Conservation (phyloP, 2,329 filamentous ascomycete species). For the Trichoderma lentiforme region DNA sequence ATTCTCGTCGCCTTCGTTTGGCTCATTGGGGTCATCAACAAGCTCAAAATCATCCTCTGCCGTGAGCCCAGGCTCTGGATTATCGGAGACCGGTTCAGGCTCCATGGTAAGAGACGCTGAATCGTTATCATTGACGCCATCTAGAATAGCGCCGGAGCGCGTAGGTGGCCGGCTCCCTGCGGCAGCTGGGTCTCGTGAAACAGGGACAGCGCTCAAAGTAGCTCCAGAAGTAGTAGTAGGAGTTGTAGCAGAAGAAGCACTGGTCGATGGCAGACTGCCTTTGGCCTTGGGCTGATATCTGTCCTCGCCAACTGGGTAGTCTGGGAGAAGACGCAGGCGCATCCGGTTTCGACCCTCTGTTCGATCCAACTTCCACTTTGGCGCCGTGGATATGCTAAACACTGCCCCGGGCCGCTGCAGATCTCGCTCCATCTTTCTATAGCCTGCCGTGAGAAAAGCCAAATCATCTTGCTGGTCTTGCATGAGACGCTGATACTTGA, state of each 20-base stretch:
- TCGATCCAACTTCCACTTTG: constrained; percentile 89
- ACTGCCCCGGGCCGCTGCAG: constrained; percentile 77
- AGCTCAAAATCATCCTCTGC: constrained; percentile 93
- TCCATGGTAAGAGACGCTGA: constrained; percentile 22
- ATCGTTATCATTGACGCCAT: constrained; percentile 22
- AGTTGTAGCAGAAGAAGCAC: constrained; percentile 27
- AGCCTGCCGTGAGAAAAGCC: constrained; percentile 70
- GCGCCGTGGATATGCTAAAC: constrained; percentile 61
- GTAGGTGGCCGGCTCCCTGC: constrained; percentile 20
- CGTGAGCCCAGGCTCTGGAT: constrained; percentile 25
- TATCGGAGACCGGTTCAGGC: constrained; percentile 24
- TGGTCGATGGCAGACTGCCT: constrained; percentile 42
- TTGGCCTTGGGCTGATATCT: constrained; percentile 84
- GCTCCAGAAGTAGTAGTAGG: constrained; percentile 15
- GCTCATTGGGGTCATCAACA: constrained; percentile 86
- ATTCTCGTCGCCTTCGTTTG: constrained; percentile 67
- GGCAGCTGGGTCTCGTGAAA: constrained; percentile 15
- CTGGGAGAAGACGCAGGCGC: constrained; percentile 81
- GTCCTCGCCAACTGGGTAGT: constrained; percentile 64
- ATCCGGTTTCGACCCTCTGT: constrained; percentile 95
- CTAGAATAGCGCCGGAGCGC: constrained; percentile 23
- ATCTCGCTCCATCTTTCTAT: constrained; percentile 75
- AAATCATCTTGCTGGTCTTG: constrained; percentile 94
- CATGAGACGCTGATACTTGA: constrained; percentile 82
- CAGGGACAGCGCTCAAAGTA: neutral